Percentiles rank a stretch among this genome's conserved stretches.
phyloP scores from a whole-genome alignment of 83 land plant genomes.

The Picea abies region DNA sequence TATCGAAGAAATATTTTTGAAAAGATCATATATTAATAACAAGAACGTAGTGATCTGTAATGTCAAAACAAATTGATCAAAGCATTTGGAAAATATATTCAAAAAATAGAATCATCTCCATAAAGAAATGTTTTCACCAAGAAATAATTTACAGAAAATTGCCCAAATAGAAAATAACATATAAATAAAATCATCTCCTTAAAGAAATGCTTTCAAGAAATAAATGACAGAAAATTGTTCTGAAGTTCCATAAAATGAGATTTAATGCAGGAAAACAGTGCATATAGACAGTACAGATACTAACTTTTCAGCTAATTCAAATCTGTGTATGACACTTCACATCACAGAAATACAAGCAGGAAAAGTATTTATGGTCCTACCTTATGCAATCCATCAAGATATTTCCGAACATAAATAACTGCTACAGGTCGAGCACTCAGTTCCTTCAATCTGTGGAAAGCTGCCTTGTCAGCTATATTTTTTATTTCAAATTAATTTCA shows the following conservation, averaged over 20 bases:
- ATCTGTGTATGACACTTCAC: not conserved
- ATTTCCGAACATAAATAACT: no score
- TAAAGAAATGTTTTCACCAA: no score
- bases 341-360: not conserved
- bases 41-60: no score
- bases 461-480: not conserved
- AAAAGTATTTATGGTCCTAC: conserved; percentile 21
- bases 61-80: no score
- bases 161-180: no score
- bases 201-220: not conserved
- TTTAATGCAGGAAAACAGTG: not conserved
- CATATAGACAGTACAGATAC: not conserved
- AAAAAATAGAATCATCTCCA: no score
- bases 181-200: not conserved
- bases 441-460: conserved; percentile 15
- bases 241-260: not conserved
- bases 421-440: no score
- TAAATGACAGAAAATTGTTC: no score
- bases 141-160: no score
- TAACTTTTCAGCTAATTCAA: not conserved
- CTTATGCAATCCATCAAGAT: conserved; percentile 46
- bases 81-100: no score
- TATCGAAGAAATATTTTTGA: no score
- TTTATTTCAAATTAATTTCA: not conserved
- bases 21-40: not conserved